Evolutionary conservation across 768 basidiomycete genomes (phyloP), one percentile per base, ranked within the genome.

Genomic region (Chalciporus piperatus): DNA sequence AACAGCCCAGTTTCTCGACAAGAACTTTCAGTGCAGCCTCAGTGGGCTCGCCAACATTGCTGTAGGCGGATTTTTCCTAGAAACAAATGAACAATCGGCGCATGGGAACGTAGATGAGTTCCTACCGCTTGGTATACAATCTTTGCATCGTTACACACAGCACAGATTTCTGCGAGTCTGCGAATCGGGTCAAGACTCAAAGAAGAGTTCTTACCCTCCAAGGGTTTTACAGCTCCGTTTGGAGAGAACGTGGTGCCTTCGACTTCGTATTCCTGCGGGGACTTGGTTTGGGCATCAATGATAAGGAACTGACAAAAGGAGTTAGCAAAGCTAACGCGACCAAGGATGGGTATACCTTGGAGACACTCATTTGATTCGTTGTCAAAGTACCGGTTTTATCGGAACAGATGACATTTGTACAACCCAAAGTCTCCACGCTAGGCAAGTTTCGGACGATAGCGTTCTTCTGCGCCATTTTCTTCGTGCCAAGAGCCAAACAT

Each of bases 391-490:
- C 95, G 22, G 96, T 99, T 78, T 99, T 99, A 74, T 99, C 96
- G 3, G 93, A 95, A 70, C 96, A 99, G 59, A 99, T 98, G 44
- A 99, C 93, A 66, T 97, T 98, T 39, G 95, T 97, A 74, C 94
- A 95, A 1, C 96, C 96, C 7, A 99, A 77, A 35, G 96, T 98
- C 73, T 99, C 96, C 28, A 99, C 97, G 56, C 89, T 92, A 8
- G 96, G 97, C 56, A 99, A 74, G 69, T 96, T 95, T 61, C 95
- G 76, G 48, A 99, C 96, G 62, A 99, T 99, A 2, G 96, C 96
- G 56, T 98, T 97, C 73, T 95, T 90, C 76, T 97, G 90, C 1
- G 96, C 95, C 96, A 99, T 99, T 72, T 97, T 98, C 76, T 97
- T 94, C 16, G 96, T 98, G 17, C 96, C 97, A 13, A 99, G 78